Percentiles rank a stretch among this genome's conserved stretches.
These are phyloP conservation scores for Picochlorum sp. DNA, from an alignment of 139 green algal genomes.

Conservation along the genomic window DNA sequence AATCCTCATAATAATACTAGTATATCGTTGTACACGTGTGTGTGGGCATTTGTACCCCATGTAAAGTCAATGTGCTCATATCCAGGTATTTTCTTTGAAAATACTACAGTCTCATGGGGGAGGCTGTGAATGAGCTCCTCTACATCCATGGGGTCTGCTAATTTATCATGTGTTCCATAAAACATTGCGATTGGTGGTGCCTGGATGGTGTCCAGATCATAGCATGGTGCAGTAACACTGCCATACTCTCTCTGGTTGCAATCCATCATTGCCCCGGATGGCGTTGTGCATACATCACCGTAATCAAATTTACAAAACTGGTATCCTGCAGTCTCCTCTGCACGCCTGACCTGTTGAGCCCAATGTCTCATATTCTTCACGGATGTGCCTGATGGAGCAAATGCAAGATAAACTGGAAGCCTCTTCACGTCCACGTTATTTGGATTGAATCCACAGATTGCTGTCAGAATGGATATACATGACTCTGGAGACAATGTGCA, in stretches of 20 bases:
- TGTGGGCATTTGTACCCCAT: constrained; percentile 29
- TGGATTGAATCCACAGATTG: constrained; percentile 43
- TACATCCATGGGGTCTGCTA: constrained; percentile 42
- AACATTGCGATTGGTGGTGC: constrained; percentile 40
- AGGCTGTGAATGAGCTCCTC: constrained; percentile 28
- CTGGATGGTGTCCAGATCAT: constrained; percentile 30
- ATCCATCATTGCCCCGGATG: not conserved
- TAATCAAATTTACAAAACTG: constrained; percentile 28
- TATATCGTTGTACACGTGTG: constrained; percentile 31
- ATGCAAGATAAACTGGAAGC: constrained; percentile 33
- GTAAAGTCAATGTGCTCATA: constrained; percentile 59
- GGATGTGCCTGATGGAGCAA: constrained; percentile 35
- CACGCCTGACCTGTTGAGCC: constrained; percentile 5
- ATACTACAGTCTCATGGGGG: not conserved
- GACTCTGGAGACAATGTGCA: constrained; percentile 22
- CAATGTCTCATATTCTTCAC: constrained; percentile 32
- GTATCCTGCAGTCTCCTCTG: not conserved
- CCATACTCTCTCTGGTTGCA: constrained; percentile 39
- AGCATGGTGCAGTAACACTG: constrained; percentile 27
- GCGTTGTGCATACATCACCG: constrained; percentile 5
- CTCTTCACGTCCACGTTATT: constrained; percentile 41
- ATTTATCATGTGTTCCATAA: constrained; percentile 36
- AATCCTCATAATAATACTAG: constrained; percentile 6
- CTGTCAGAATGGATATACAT: constrained; percentile 38
- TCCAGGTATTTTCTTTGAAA: constrained; percentile 26